phyloP scores from a whole-genome alignment of 1,284 basidiomycete genomes.

The Cutaneotrichosporon daszewskae region DNA sequence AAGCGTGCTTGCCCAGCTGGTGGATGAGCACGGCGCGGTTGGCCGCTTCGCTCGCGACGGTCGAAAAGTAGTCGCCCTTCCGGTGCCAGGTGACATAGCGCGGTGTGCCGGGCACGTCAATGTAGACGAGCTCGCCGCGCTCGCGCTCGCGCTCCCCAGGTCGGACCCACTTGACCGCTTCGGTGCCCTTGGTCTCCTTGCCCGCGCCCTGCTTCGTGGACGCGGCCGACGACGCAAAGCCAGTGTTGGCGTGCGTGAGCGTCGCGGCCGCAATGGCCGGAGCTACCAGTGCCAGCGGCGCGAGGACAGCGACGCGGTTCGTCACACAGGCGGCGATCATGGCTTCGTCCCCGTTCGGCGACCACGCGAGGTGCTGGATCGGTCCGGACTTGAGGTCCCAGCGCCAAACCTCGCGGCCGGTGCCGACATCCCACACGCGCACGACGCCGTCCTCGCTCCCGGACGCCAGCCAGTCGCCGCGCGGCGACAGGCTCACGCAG shows the following conservation, averaged over 20 bases:
- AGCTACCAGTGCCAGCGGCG: constrained; percentile 65
- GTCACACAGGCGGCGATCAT: constrained; percentile 36
- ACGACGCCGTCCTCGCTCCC: constrained; percentile 87
- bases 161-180: constrained; percentile 52
- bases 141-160: constrained; percentile 51
- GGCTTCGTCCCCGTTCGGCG: constrained; percentile 71
- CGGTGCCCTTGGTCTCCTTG: constrained; percentile 35
- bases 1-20: constrained; percentile 85
- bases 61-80: constrained; percentile 92
- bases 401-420: constrained; percentile 81
- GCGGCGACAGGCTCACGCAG: constrained; percentile 74
- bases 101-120: constrained; percentile 63
- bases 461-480: constrained; percentile 84
- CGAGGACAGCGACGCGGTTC: constrained; percentile 71
- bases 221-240: constrained; percentile 43
- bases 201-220: constrained; percentile 41
- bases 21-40: constrained; percentile 60
- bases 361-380: constrained; percentile 87
- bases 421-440: constrained; percentile 87
- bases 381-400: constrained; percentile 75
- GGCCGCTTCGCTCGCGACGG: constrained; percentile 56
- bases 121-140: constrained; percentile 51
- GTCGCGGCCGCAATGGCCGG: constrained; percentile 60
- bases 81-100: constrained; percentile 89
- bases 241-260: constrained; percentile 53